Base-by-base conservation (phyloP, 108 stramenopile genomes). In the Parietichytrium sp. region DNA sequence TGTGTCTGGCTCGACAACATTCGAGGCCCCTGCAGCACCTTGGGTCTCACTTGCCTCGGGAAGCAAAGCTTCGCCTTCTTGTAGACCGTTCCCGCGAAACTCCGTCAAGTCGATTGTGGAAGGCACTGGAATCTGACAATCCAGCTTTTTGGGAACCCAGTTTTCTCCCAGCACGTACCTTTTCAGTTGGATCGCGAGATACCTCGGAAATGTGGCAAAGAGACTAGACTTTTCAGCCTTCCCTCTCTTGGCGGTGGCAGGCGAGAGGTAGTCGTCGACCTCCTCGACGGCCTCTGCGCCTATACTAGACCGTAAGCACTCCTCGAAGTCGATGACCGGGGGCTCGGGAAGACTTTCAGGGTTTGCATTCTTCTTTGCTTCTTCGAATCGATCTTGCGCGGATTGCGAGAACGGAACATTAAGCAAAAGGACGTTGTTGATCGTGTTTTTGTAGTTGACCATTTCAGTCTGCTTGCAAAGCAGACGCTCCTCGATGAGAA, bases 81-180 rank as follows among this genome's bases (percentile, higher is more conserved):
- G 93, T 30, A 95, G 93, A 3, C 94, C 96, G 3, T 54, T 81
- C 20, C 36, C 87, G 51, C 89, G 92, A 53, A 91, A 88, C 7
- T 82, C 51, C 20, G 85, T 80, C 49, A 99, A 79, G 83, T 96
- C 96, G 45, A 99, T 84, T 10, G 89, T 83, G 72, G 90, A 88
- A 3, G 97, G 95, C 72, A 97, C 90, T 52, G 95, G 94, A n/a
- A 99, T 90, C 38, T 94, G 88, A 13, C 95, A 97, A 81, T 95
- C 93, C 61, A 99, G 83, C 84, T 99, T 99, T 81, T 92, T 85
- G 8, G 96, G 96, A 81, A 87, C 86, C 96, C 97, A 98, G 83
- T 94, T 91, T 2, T 90, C 89, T 29, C 93, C 96, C 16, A 97
- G 80, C 80, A 91, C 87, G 82, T 99, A 99, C 13, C 99, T 93